Conservation (phyloP, 164 flowering plant species). For the Sextonia rubra region DNA sequence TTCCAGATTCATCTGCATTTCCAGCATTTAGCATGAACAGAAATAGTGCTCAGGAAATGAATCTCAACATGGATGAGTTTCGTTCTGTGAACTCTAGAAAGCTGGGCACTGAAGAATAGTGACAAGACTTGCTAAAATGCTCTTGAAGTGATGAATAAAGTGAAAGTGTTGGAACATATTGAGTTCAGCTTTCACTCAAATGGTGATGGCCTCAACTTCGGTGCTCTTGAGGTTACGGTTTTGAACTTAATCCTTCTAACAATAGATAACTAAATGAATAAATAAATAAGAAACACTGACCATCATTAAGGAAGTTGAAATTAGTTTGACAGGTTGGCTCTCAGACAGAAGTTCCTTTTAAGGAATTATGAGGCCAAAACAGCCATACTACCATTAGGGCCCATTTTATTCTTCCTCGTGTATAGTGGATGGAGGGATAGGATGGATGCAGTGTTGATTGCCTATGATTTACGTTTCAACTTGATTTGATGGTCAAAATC, state of each 20-base stretch:
- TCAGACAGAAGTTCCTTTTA: neutral
- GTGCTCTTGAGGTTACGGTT: neutral
- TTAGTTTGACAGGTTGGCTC: neutral
- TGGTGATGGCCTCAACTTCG: neutral
- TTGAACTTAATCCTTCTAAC: neutral
- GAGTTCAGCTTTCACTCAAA: neutral
- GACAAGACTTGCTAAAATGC: neutral
- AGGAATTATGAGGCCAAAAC: too few species aligned
- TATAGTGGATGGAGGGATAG: too few species aligned
- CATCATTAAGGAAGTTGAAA: neutral
- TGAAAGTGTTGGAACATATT: neutral
- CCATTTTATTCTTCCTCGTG: too few species aligned
- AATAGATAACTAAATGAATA: too few species aligned
- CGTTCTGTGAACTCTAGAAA: neutral
- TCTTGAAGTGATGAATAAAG: neutral
- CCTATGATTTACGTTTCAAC: too few species aligned
- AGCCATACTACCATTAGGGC: too few species aligned
- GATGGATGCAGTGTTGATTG: too few species aligned
- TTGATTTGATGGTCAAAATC: too few species aligned
- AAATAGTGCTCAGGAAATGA: neutral
- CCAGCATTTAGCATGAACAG: neutral
- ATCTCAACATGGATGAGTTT: neutral
- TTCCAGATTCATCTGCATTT: neutral
- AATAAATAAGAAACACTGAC: neutral
- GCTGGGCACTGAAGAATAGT: neutral